Evolutionary conservation across 805 yeast genomes (phyloP).

Genomic region (Candida orba): DNA sequence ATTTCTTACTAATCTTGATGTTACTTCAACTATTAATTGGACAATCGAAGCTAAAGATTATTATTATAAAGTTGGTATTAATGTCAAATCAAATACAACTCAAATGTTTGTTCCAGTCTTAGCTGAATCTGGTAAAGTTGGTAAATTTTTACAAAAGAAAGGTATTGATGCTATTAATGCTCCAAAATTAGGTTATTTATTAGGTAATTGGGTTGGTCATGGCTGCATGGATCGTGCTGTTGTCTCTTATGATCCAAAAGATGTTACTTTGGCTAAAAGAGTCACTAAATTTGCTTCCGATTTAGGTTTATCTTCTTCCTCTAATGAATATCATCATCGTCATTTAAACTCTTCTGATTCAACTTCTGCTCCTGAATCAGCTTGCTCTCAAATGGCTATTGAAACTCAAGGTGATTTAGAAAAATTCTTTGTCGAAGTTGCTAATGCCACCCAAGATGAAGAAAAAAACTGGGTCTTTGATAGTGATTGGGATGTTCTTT

Average conservation of each 20-base stretch:
- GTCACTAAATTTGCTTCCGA: constrained; percentile 19
- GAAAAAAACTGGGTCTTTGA: constrained; percentile 1
- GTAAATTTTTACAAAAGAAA: constrained; percentile 18
- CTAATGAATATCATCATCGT: constrained; percentile 8
- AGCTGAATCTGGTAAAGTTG: constrained; percentile 28
- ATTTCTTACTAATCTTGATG: constrained; percentile 16
- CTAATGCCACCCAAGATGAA: too few species aligned
- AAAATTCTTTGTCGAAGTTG: too few species aligned
- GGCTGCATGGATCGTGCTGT: constrained; percentile 25
- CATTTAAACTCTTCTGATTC: neutral
- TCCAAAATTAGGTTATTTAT: constrained; percentile 30
- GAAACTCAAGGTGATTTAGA: too few species aligned
- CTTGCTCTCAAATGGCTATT: too few species aligned
- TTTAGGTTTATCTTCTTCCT: constrained; percentile 1
- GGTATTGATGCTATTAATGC: constrained; percentile 18
- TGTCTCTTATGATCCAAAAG: constrained; percentile 26
- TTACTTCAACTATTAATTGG: constrained; percentile 26
- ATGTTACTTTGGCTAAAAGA: constrained; percentile 20
- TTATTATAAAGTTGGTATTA: constrained; percentile 21
- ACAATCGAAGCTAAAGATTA: constrained; percentile 33
- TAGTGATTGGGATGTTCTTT: constrained; percentile 14
- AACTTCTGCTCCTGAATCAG: neutral
- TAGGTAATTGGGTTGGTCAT: constrained; percentile 36
- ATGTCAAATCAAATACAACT: constrained; percentile 26
- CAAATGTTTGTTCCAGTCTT: constrained; percentile 32